Conservation (phyloP, 345 rosid species). For the Acer negundo region DNA sequence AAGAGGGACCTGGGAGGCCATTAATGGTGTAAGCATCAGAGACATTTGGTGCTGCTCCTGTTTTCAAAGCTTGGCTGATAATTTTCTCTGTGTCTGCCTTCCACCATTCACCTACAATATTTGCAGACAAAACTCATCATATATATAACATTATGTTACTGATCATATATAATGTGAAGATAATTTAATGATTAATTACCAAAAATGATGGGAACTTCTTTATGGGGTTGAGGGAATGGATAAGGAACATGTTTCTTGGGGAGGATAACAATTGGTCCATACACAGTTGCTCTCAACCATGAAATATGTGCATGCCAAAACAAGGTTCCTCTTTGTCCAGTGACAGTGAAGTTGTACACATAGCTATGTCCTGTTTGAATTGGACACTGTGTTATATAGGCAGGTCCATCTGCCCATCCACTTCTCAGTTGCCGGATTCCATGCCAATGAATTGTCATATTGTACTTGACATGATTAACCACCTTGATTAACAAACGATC, state of each 20-base stretch:
- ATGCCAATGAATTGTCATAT: slow-evolving; percentile 71
- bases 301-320: slow-evolving; percentile 64
- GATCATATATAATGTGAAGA: too few relatives aligned
- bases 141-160: too few relatives aligned
- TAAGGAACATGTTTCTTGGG: slow-evolving; percentile 42
- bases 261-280: slow-evolving; percentile 55
- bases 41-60: slow-evolving; percentile 53
- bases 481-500: slow-evolving; percentile 68
- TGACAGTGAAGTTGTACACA: slow-evolving; percentile 49
- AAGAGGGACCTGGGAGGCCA: slow-evolving; percentile 50
- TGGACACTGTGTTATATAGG: slow-evolving; percentile 54
- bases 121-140: too few relatives aligned
- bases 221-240: slow-evolving; percentile 51
- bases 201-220: slow-evolving; percentile 49
- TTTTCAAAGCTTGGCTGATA: slow-evolving; percentile 49
- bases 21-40: slow-evolving; percentile 61
- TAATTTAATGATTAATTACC: slow-evolving; percentile 25
- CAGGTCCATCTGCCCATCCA: slow-evolving; percentile 67
- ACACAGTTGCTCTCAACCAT: slow-evolving; percentile 47
- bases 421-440: slow-evolving; percentile 50
- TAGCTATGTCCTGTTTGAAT: slow-evolving; percentile 51
- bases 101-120: slow-evolving; percentile 57
- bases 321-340: slow-evolving; percentile 56
- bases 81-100: slow-evolving; percentile 47
- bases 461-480: slow-evolving; percentile 65